These are phyloP conservation scores for Hypoxylon rubiginosum DNA, from an alignment of 2,329 filamentous ascomycete genomes.

Conservation along the genomic window DNA sequence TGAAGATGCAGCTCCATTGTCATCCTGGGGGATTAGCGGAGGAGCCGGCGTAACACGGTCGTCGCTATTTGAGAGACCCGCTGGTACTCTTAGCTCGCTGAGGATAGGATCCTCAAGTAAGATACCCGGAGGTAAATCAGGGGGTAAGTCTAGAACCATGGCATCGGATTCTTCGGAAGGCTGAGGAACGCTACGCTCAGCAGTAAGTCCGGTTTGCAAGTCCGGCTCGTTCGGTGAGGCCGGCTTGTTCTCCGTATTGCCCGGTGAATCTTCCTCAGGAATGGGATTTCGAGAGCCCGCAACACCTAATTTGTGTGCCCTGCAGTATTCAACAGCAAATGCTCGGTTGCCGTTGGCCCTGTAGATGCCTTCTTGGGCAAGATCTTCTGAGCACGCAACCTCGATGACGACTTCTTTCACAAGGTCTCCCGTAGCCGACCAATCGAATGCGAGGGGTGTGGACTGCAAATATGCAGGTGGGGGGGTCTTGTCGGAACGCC, in stretches of 20 bases:
- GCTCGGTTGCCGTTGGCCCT: constrained; percentile 77
- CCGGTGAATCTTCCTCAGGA: constrained; percentile 66
- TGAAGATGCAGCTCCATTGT: constrained; percentile 45
- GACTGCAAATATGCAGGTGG: constrained; percentile 60
- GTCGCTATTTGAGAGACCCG: constrained; percentile 32
- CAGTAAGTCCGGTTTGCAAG: constrained; percentile 33
- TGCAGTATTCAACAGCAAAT: constrained; percentile 80
- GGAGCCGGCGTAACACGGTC: constrained; percentile 43
- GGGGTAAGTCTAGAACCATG: constrained; percentile 48
- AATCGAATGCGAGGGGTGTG: constrained; percentile 61
- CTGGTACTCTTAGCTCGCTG: constrained; percentile 38
- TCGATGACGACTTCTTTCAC: constrained; percentile 53
- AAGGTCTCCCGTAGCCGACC: constrained; percentile 53
- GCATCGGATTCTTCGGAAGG: constrained; percentile 26
- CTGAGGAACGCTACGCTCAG: constrained; percentile 26
- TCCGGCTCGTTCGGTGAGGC: constrained; percentile 51
- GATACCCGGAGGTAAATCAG: constrained; percentile 43
- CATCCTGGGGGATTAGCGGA: constrained; percentile 43
- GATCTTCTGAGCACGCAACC: constrained; percentile 59
- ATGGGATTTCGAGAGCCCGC: constrained; percentile 76
- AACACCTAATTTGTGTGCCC: constrained; percentile 69
- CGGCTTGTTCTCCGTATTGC: constrained; percentile 52
- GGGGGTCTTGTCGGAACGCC: constrained; percentile 68
- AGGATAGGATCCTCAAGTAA: constrained; percentile 46
- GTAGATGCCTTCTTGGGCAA: constrained; percentile 85